Base-by-base conservation (phyloP, 495 filamentous ascomycete genomes). In the Podospora pseudopauciseta region DNA sequence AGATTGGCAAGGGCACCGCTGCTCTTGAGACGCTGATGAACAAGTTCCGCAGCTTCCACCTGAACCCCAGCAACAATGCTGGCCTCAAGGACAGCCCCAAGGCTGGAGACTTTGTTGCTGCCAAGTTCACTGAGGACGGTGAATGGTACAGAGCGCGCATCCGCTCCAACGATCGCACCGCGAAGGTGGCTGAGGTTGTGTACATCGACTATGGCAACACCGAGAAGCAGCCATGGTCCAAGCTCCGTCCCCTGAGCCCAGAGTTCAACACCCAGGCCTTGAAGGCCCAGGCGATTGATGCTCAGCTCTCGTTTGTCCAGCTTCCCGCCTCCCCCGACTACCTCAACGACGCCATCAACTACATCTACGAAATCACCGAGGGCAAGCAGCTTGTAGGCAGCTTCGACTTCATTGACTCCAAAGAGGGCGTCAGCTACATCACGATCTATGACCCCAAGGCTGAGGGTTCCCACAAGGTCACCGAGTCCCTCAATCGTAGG, bases 161-260 rank as follows among this genome's bases (percentile, higher is more conserved):
- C 59, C 89, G 93, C 44, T 89, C 94, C 70, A 96, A 97, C 79
- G 95, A 99, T 78, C 93, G 95, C 68, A 86, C 91, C 49, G 89
- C 89, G 70, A 90, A 96, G 82, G 87, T 90, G 69, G 90, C 93
- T 13, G 94, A 98, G 79, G 88, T 99, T 5, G 77, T 94, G 16
- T 99, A 97, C 81, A 87, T 98, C 70, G 96, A 99, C 80, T 99
- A 94, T 78, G 96, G 96, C 68, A 98, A 99, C 84, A 89, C 87
- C 23, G 96, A 98, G 81, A 86, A 87, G 73, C 81, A 94, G 49
- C 88, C 93, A 3, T 98, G 93, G 92, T 87, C 87, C 11, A 82
- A 83, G 59, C 88, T 99, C 27, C 90, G 95, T 26, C 86, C 94
- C 30, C 84, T 98, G 32, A 84, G 85, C 61, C 88, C 91, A 73